phyloP scores from a whole-genome alignment of 352 stramenopile genomes.

The Phytophthora multivora region DNA sequence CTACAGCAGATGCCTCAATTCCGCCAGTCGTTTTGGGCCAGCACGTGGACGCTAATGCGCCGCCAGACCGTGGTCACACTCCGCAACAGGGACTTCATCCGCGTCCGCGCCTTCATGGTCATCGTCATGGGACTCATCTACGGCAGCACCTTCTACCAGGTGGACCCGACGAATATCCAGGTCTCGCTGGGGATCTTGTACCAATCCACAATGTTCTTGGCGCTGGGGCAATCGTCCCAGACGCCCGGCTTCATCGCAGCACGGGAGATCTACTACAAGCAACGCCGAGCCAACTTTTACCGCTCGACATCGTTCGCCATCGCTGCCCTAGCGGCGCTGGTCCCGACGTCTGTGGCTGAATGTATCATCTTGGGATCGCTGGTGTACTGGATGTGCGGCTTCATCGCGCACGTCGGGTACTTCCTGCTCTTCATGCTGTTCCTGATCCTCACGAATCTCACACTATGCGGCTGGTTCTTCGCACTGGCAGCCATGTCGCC shows the following conservation, averaged over 20 bases:
- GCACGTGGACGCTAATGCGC: slow-evolving; percentile 30
- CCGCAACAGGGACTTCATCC: slow-evolving; percentile 29
- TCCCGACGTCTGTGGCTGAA: slow-evolving; percentile 43
- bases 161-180: slow-evolving; percentile 26
- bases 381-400: slow-evolving; percentile 89
- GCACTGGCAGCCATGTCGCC: slow-evolving; percentile 26
- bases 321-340: slow-evolving; percentile 9
- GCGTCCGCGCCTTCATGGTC: slow-evolving; percentile 23
- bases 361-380: slow-evolving; percentile 71
- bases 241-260: slow-evolving; percentile 64
- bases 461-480: slow-evolving; percentile 32
- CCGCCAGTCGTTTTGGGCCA: slow-evolving; percentile 55
- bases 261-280: slow-evolving; percentile 68
- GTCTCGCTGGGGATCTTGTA: slow-evolving; percentile 66
- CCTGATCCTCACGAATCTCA: slow-evolving; percentile 25
- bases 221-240: slow-evolving; percentile 55
- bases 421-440: slow-evolving; percentile 6
- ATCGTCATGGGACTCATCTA: slow-evolving; percentile 35
- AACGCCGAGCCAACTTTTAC: slow-evolving; percentile 89
- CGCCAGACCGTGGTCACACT: slow-evolving; percentile 44
- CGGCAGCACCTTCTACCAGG: slow-evolving; percentile 29
- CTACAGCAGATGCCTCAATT: slow-evolving; percentile 57
- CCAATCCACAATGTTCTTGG: slow-evolving; percentile 66
- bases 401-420: slow-evolving; percentile 24
- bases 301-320: slow-evolving; percentile 58